These are phyloP conservation scores for Plasmodium sp. DNA, from an alignment of 169 alveolate genomes.

Conservation along the genomic window DNA sequence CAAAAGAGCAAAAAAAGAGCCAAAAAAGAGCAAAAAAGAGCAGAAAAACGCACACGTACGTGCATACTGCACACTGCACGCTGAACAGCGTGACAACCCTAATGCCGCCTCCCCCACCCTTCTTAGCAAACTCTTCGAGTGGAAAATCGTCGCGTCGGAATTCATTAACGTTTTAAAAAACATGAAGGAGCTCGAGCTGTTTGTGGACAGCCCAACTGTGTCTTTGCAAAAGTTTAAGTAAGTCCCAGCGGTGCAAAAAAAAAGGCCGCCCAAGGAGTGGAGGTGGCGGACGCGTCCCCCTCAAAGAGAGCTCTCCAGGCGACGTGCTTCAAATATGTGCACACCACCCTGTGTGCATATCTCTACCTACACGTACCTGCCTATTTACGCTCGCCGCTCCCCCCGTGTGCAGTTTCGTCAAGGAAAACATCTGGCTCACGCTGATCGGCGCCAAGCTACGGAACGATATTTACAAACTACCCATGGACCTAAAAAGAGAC, in stretches of 20 bases:
- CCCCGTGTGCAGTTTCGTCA: conserved; percentile 12
- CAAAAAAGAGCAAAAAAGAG: neutral
- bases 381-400: neutral
- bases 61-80: neutral
- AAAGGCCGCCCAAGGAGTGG: neutral
- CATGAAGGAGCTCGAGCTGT: conserved; percentile 55
- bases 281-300: neutral
- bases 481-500: conserved; percentile 73
- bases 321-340: neutral
- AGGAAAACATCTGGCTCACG: conserved; percentile 51
- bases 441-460: conserved; percentile 43
- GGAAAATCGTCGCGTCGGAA: conserved; percentile 72
- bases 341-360: neutral
- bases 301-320: neutral
- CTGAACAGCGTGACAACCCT: neutral
- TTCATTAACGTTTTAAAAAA: conserved; percentile 38
- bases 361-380: neutral
- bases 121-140: conserved; percentile 53
- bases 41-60: neutral
- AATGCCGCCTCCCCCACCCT: neutral
- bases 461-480: conserved; percentile 67
- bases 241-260: neutral
- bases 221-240: conserved; percentile 56
- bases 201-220: conserved; percentile 42
- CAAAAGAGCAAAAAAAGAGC: neutral